Base-by-base conservation (phyloP, 371 early-diverging fungal genomes). In the Mucor racemosus region DNA sequence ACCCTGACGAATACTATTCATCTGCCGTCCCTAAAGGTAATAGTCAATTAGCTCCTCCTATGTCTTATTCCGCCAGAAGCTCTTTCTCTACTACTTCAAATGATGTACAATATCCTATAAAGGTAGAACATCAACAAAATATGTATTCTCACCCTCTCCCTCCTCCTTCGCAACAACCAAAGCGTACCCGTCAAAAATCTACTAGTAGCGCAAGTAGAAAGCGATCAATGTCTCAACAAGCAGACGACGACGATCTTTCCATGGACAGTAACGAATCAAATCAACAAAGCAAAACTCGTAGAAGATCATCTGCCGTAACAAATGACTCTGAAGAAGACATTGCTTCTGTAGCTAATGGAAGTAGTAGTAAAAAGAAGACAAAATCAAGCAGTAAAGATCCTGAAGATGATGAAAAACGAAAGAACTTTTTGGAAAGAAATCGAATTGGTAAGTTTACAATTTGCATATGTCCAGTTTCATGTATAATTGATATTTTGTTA, bases 391-490 rank as follows among this genome's bases (percentile, higher is more conserved):
- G 62, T 38, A 64, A 55, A 36, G 60, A 46, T 74, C 62, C 61
- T 6, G 54, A 67, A 44, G 87, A 84, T 13, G 90, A 89, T 34
- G 91, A 91, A 55, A 92, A 90, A 66, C 81, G 93, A 62, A 80
- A 81, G 64, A 92, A 89, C 76, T 93, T 94, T 76, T 79, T 94
- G 73, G 95, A 94, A 76, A 84, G 95, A 64, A 94, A 94, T 75
- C 84, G 95, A 60, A 84, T 88, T 71, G 91, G 91, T 90, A 82
- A 73, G 44, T 26, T n/a, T 3, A 2, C 14, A 14, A 55, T 21
- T 3, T 3, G 26, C 50, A 50, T 50, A 21, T 50, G 50, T 3
- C 11, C 50, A 50, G 10, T 10, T 50, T 26, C 50, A 50, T 38
- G 48, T 9, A n/a, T 55, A 33, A 35, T 55, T 55, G 35, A 35